Evolutionary conservation across 495 filamentous ascomycete species (phyloP), one percentile per base, ranked within the genome.

Genomic region (Durotheca rogersii): DNA sequence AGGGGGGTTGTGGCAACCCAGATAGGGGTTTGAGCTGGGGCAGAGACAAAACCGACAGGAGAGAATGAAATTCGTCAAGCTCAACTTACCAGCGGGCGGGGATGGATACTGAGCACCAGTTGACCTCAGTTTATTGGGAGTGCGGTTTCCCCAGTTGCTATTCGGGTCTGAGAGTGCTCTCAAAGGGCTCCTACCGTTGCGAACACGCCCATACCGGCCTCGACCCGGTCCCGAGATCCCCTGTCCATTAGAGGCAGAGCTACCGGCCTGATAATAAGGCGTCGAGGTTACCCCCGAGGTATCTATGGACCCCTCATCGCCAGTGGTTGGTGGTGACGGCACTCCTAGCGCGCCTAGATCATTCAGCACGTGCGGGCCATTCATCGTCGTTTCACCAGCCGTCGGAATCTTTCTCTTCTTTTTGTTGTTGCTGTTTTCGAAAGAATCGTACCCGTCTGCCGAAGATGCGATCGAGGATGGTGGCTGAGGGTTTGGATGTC

Each of bases 371-470:
- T 89, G 84, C 37, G 73, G 72, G 9, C 79, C 81, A 45, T 67
- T 73, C 20, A 75, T 46, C 29, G 61, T 68, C 3, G 80, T 71
- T 41, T 81, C 84, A 3, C 84, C 87, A n/a, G 88, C 85, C 0
- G 87, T 88, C 3, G 94, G 94, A 20, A 97, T 96, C 70, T 99
- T 99, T 48, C 94, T 81, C 68, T 99, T 98, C 74, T 97, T 98
- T 69, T 99, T 99, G 66, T 99, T 97, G 65, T 96, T 97, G 41
- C 89, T 96, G 59, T 99, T 97, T 66, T 99, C 93, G 60, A 96
- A 94, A 12, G 88, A 91, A 64, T 97, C 94, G 65, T 97, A 96
- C 20, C 93, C 90, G 66, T 97, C 94, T 4, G 79, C 81, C 6
- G 81, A 80, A 17, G 80, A 82, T 2, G 72, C 58, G 3, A 76